phyloP scores from a whole-genome alignment of 495 filamentous ascomycete species.

The Cryomyces minteri region DNA sequence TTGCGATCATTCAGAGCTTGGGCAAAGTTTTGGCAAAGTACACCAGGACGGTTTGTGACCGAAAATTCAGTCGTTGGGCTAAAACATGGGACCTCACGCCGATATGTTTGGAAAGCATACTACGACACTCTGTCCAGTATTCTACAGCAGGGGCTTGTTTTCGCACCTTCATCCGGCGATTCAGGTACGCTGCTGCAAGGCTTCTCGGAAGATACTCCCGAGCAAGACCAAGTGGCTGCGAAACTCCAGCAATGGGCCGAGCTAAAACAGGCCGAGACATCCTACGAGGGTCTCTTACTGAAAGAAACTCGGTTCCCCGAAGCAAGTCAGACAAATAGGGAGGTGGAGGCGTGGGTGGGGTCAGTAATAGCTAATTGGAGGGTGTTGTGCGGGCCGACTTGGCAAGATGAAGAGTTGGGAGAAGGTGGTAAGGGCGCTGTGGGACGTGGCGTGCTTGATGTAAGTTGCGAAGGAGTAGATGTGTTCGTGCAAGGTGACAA shows the following conservation, averaged over 20 bases:
- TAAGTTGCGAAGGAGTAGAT: constrained; percentile 18
- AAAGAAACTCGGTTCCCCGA: constrained; percentile 64
- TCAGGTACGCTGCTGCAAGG: background rate
- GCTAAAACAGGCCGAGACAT: constrained; percentile 51
- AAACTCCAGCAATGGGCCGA: constrained; percentile 50
- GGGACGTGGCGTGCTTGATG: constrained; percentile 52
- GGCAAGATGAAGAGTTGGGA: constrained; percentile 60
- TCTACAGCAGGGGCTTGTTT: constrained; percentile 30
- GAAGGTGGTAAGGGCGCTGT: constrained; percentile 56
- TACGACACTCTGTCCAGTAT: constrained; percentile 56
- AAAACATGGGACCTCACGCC: constrained; percentile 13
- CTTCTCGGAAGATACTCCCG: constrained; percentile 1
- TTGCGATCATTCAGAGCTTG: constrained; percentile 42
- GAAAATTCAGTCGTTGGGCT: background rate
- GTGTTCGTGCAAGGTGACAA: background rate
- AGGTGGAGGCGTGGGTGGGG: constrained; percentile 67
- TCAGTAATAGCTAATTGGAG: constrained; percentile 73
- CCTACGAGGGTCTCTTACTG: constrained; percentile 55
- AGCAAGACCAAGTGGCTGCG: constrained; percentile 14
- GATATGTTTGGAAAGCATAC: constrained; percentile 62
- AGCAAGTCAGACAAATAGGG: constrained; percentile 52
- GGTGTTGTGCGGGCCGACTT: constrained; percentile 51
- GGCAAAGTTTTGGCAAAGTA: constrained; percentile 35
- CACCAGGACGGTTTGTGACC: background rate
- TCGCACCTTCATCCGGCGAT: background rate